Base-by-base conservation (phyloP, 352 stramenopile species). In the Pythium angustatum region DNA sequence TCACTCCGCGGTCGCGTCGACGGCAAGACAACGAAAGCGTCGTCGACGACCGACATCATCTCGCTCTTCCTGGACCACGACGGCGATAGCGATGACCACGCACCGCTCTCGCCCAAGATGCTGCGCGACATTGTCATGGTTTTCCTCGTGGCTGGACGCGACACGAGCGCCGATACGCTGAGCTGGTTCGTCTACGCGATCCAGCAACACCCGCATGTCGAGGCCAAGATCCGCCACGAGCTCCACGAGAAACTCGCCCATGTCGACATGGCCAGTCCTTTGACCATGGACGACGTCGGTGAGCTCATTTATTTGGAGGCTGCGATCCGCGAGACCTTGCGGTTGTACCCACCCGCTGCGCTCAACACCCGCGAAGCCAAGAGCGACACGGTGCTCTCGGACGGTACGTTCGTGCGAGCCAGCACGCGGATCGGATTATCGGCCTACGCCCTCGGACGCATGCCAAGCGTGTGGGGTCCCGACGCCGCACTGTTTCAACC, bases 351-450 rank as follows among this genome's bases (percentile, higher is more conserved):
- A 11, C 47, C 75, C 26, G 76, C 79, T 12, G 69, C 78, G 12
- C 76, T 85, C 51, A 75, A 82, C 49, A 66, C 64, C 7, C 76
- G 82, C 36, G 68, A 76, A 31, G 70, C 73, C 0, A 75, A 67
- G 27, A 31, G 53, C 19, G 79, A 82, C 22, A 86, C 84, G 3
- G 75, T 83, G 22, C 69, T 92, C 4, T 70, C 64, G 5, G 85
- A 96, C 43, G 86, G 86, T 15, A 93, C 87, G 5, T 83, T 87
- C 22, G 69, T 96, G 0, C 53, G 62, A 11, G 72, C 71, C 30
- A 79, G 81, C 19, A 84, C 69, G 5, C 72, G 70, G 10, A 71
- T 90, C 6, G 67, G 73, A 19, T 66, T 94, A 60, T 76, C 73
- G 5, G 59, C 73, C 30, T 94, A 88, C 49, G 73, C 67, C 14